These are phyloP conservation scores for Coemansia sp. DNA, from an alignment of 192 early-diverging fungal genomes.

Conservation along the genomic window DNA sequence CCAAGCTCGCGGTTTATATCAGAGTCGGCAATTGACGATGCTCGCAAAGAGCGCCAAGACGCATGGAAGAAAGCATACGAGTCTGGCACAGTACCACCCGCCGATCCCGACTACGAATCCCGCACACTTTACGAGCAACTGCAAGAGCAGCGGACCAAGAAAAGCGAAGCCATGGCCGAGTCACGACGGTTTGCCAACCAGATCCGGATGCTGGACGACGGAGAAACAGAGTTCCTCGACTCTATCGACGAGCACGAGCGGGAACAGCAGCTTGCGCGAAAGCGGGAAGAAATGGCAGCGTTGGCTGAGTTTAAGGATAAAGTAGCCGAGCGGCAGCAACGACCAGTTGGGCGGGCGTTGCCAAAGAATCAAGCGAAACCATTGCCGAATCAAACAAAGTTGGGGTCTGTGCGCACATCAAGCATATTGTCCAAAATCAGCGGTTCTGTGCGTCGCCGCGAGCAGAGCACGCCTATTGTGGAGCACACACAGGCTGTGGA, in stretches of 20 bases:
- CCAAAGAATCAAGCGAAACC: not conserved
- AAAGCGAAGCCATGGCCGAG: conserved; percentile 64
- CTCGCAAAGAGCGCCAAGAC: conserved; percentile 32
- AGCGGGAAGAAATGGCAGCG: conserved; percentile 15
- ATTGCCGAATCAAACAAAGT: not conserved
- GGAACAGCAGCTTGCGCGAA: conserved; percentile 8
- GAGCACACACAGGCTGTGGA: not conserved
- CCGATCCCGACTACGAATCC: conserved; percentile 59
- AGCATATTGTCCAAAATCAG: not conserved
- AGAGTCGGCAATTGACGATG: conserved; percentile 32
- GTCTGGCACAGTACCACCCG: conserved; percentile 4
- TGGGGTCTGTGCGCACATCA: too few species aligned
- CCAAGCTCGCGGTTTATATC: conserved; percentile 45
- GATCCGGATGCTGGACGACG: conserved; percentile 65
- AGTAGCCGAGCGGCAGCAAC: conserved; percentile 8
- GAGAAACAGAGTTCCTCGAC: conserved; percentile 69
- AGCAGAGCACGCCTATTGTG: not conserved
- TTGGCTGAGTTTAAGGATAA: conserved; percentile 32
- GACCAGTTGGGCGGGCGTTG: not conserved
- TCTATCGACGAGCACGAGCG: conserved; percentile 51
- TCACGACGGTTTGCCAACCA: conserved; percentile 52
- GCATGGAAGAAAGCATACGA: conserved; percentile 47
- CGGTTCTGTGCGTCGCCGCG: not conserved
- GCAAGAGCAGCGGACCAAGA: conserved; percentile 66
- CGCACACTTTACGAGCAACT: conserved; percentile 74